These are phyloP conservation scores for Syzygium aromaticum DNA, from an alignment of 345 rosid species.

Conservation along the genomic window DNA sequence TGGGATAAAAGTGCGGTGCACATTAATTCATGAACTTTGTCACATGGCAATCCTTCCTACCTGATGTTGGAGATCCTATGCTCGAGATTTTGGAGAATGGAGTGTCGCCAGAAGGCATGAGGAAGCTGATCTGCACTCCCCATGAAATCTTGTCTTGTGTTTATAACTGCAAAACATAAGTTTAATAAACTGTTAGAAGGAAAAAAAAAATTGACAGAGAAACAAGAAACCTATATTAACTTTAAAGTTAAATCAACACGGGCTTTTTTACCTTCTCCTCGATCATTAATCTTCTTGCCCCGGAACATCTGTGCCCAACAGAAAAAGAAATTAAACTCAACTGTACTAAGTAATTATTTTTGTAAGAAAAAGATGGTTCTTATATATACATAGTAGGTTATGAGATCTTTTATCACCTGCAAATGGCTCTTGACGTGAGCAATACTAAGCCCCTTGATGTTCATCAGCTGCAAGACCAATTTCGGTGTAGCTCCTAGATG, in stretches of 20 bases:
- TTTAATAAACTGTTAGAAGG: neutral
- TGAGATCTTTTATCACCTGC: slow-evolving; percentile 19
- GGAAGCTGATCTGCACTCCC: slow-evolving; percentile 1
- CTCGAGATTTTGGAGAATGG: slow-evolving; percentile 12
- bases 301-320: slow-evolving; percentile 32
- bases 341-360: neutral
- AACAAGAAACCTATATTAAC: neutral
- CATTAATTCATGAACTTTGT: neutral
- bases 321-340: neutral
- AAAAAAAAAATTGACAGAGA: neutral
- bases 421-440: slow-evolving; percentile 54
- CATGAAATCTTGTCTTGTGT: slow-evolving; percentile 6
- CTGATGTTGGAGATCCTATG: slow-evolving; percentile 13
- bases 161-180: slow-evolving; percentile 11
- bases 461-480: slow-evolving; percentile 39
- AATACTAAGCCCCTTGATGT: slow-evolving; percentile 36
- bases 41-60: slow-evolving; percentile 5
- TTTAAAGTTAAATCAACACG: neutral
- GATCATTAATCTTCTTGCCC: slow-evolving; percentile 40
- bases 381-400: neutral
- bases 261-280: slow-evolving; percentile 27
- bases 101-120: slow-evolving; percentile 16
- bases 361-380: neutral
- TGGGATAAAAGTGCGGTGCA: neutral
- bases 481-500: slow-evolving; percentile 41